Base-by-base conservation (phyloP, 2,329 filamentous ascomycete genomes). In the Colletotrichum ledebouriae region DNA sequence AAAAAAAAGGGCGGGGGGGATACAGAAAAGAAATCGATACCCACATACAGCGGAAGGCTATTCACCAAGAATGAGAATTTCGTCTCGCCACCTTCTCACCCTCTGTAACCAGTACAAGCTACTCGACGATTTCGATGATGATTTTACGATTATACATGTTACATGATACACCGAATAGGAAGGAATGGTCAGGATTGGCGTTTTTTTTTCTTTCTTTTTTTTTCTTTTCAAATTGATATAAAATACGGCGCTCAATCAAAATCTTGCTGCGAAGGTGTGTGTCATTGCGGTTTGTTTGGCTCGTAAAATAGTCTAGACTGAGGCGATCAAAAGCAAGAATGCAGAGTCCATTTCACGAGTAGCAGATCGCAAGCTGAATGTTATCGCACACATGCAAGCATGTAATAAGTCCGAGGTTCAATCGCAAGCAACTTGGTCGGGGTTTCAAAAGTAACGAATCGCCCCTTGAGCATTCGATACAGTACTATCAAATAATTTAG, bases 41-140 rank as follows among this genome's bases (percentile, higher is more conserved):
- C 49, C 55, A 68, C 42, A 56, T 49, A 65, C 34, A 56, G 49
- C 47, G 62, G 56, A 49, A 59, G 65, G 61, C 62, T 59, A 68
- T 68, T 65, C 33, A 60, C 47, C 59, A 68, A 56, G 63, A 59
- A 49, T 22, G 22, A 52, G 55, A 20, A 22, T 22, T 29, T 29
- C 29, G 29, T 29, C 29, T 29, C 29, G 29, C 29, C 29, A 29
- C 56, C 37, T 34, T 37, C 52, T 46, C 59, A 29, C 39, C 39
- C 37, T 39, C 55, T 65, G 55, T 56, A 65, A 56, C 33, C 65
- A 64, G 52, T 33, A 65, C 39, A 55, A 34, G 61, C 11, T 39
- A 29, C 29, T 39, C 59, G 53, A 65, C 65, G 41, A 68, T 33
- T 34, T 33, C 42, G 17, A 68, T 25, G 65, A 68, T 44, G 15